phyloP scores from a whole-genome alignment of 2,329 filamentous ascomycete species.

The Microsporum audouinii region DNA sequence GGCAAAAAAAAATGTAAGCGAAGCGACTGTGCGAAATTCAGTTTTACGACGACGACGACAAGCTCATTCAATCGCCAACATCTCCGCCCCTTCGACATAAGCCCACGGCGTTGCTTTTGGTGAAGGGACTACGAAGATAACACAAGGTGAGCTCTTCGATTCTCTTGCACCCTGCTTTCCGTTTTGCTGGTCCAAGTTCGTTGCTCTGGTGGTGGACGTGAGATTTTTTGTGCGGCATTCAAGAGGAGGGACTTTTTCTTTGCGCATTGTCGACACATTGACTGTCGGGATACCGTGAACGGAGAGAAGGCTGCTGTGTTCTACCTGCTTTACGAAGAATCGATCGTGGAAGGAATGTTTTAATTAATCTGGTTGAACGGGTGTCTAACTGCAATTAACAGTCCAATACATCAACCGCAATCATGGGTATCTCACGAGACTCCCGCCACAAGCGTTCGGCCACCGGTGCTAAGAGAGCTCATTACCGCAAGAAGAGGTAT shows the following conservation, averaged over 20 bases:
- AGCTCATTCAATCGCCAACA: slow-evolving; percentile 31
- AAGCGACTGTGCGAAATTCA: slow-evolving; percentile 37
- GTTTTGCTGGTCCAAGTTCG: slow-evolving; percentile 4
- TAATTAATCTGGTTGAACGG: background rate
- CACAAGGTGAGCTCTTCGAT: slow-evolving; percentile 31
- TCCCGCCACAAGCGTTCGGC: slow-evolving; percentile 99
- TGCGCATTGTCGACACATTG: background rate
- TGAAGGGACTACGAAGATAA: slow-evolving; percentile 33
- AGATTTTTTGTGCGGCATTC: background rate
- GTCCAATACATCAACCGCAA: slow-evolving; percentile 56
- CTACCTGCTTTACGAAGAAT: background rate
- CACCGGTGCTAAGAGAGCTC: slow-evolving; percentile 93
- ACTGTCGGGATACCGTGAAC: background rate
- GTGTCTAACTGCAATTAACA: slow-evolving; percentile 16
- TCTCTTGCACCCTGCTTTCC: slow-evolving; percentile 6
- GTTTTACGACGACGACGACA: slow-evolving; percentile 26
- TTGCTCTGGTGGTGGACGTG: background rate
- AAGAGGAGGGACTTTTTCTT: background rate
- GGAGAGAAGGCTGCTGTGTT: background rate
- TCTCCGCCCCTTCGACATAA: slow-evolving; percentile 24
- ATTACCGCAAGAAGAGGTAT: slow-evolving; percentile 60
- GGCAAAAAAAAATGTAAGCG: slow-evolving; percentile 31
- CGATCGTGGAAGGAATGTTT: background rate
- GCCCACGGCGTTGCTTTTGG: slow-evolving; percentile 31
- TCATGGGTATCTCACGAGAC: slow-evolving; percentile 99